Conservation (phyloP, 1,139 yeast genomes). For the Meyerozyma smithsonii region DNA sequence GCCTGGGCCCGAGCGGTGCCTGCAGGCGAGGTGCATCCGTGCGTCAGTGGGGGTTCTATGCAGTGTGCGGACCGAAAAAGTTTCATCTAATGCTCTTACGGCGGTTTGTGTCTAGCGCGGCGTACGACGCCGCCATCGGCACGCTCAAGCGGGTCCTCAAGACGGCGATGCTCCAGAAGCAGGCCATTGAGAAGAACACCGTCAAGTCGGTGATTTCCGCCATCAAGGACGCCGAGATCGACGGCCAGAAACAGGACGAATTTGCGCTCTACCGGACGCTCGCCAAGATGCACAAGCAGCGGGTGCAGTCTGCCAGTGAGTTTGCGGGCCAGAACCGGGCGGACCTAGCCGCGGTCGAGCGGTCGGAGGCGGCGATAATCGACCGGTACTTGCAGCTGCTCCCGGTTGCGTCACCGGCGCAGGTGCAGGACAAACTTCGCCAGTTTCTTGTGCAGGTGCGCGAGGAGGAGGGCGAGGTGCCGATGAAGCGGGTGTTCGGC, state of each 20-base stretch:
- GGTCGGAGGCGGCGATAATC: slow-evolving; percentile 44
- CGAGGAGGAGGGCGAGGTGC: slow-evolving; percentile 5
- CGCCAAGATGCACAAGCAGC: slow-evolving; percentile 47
- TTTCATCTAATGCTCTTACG: neutral
- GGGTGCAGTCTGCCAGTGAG: slow-evolving; percentile 50
- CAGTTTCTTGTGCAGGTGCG: slow-evolving; percentile 10
- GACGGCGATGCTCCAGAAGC: slow-evolving; percentile 43
- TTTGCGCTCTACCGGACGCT: slow-evolving; percentile 44
- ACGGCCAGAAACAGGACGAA: slow-evolving; percentile 31
- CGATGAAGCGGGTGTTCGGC: slow-evolving; percentile 9
- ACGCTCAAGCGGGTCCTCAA: slow-evolving; percentile 44
- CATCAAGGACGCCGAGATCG: slow-evolving; percentile 13
- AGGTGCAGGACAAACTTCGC: slow-evolving; percentile 38
- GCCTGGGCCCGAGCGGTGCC: neutral
- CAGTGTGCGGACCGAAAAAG: neutral
- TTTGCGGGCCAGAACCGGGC: slow-evolving; percentile 45
- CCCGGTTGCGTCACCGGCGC: slow-evolving; percentile 49
- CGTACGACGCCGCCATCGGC: slow-evolving; percentile 28
- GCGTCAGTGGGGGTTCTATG: neutral
- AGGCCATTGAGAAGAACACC: slow-evolving; percentile 22
- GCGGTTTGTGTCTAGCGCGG: slow-evolving; percentile 16
- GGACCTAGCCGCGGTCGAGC: slow-evolving; percentile 56
- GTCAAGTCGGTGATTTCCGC: slow-evolving; percentile 11
- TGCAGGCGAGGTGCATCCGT: neutral
- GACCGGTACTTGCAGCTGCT: slow-evolving; percentile 35